Evolutionary conservation across 768 basidiomycete genomes (phyloP), one percentile per base, ranked within the genome.

Genomic region (Serendipita vermifera): DNA sequence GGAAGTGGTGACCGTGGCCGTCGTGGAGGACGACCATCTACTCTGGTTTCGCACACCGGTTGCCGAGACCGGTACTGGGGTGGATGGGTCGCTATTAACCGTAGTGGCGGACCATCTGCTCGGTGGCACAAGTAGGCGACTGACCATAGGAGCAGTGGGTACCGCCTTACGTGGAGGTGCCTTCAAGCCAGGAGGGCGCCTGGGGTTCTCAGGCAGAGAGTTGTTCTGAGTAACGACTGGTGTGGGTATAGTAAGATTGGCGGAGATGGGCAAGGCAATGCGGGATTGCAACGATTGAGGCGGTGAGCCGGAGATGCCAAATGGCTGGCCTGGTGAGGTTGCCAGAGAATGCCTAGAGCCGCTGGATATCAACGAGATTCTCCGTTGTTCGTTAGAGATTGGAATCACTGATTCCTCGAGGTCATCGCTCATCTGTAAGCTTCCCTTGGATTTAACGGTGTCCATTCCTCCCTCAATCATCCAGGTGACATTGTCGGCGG

Each of bases 401-500:
- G n/a, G n/a, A n/a, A n/a, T n/a, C n/a, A n/a, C n/a, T n/a, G n/a
- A n/a, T n/a, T n/a, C n/a, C n/a, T n/a, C n/a, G n/a, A n/a, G n/a
- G n/a, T n/a, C n/a, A n/a, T n/a, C n/a, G n/a, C n/a, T n/a, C n/a
- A n/a, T n/a, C n/a, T n/a, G n/a, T n/a, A n/a, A n/a, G n/a, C n/a
- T n/a, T n/a, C n/a, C n/a, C n/a, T n/a, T n/a, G n/a, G n/a, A n/a
- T n/a, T n/a, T n/a, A n/a, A n/a, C n/a, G n/a, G n/a, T n/a, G n/a
- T n/a, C n/a, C n/a, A n/a, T n/a, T n/a, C n/a, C n/a, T n/a, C n/a
- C n/a, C n/a, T n/a, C n/a, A n/a, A 51, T 51, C 46, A 24, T 22
- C 46, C 46, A 51, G 32, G 27, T 22, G n/a, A 51, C 46, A n/a
- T 51, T 51, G 27, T 51, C 46, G n/a, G 46, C 46, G n/a, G 46